Evolutionary conservation across 2,329 filamentous ascomycete genomes (phyloP).

Genomic region (Neonectria magnoliae): DNA sequence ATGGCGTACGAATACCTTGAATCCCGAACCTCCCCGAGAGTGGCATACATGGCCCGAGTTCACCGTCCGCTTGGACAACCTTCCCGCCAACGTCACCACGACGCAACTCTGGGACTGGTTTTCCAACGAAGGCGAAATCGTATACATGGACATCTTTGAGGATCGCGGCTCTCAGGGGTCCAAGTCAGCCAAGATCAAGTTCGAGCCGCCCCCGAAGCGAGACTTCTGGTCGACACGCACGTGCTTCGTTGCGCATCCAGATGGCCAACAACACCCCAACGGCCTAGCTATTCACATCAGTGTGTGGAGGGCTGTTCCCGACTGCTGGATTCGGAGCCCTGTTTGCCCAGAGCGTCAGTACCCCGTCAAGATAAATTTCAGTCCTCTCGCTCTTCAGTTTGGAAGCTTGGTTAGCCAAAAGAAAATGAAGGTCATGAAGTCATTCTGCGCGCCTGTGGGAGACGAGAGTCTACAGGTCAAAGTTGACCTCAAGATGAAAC

Average conservation of each 20-base stretch:
- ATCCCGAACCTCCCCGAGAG: background rate
- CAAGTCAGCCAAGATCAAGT: constrained; percentile 58
- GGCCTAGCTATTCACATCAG: constrained; percentile 35
- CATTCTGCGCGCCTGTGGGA: constrained; percentile 21
- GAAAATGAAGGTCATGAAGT: constrained; percentile 68
- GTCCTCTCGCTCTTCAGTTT: constrained; percentile 64
- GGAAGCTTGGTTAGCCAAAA: constrained; percentile 65
- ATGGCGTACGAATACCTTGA: background rate
- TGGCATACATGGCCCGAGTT: constrained; percentile 51
- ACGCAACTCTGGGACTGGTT: constrained; percentile 64
- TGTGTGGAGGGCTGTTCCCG: constrained; percentile 7
- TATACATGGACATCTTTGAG: constrained; percentile 64
- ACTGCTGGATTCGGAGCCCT: constrained; percentile 32
- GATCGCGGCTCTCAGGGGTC: constrained; percentile 25
- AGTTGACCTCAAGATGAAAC: constrained; percentile 44
- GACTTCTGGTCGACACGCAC: constrained; percentile 61
- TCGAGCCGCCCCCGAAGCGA: constrained; percentile 64
- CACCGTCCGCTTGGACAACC: constrained; percentile 43
- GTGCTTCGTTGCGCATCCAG: constrained; percentile 40
- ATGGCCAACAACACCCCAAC: constrained; percentile 29
- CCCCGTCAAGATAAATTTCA: constrained; percentile 52
- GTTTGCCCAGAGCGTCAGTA: constrained; percentile 37
- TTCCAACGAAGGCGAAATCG: constrained; percentile 60
- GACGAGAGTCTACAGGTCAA: constrained; percentile 41
- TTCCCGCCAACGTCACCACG: constrained; percentile 51